A percentile compares a stretch with the other conserved stretches of the same genome.
Evolutionary conservation across 177 flowering plant species (phyloP).

Genomic region (Vitis hybrid): DNA sequence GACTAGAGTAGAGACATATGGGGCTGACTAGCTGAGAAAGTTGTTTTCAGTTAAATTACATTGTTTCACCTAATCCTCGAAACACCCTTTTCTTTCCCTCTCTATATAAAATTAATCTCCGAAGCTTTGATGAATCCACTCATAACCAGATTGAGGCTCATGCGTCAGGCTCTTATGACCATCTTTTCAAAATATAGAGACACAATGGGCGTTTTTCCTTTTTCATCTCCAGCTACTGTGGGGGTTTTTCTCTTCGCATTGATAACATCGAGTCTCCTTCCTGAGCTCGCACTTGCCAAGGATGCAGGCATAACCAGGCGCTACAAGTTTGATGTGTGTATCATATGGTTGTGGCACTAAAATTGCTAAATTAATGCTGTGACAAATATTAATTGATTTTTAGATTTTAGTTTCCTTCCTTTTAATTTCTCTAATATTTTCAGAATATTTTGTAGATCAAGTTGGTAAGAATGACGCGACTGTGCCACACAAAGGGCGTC

Average conservation of each 20-base stretch:
- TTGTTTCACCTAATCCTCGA: slow-evolving; percentile 17
- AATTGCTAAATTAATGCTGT: no score
- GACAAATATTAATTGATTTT: no score
- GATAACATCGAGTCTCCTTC: not conserved
- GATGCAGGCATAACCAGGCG: slow-evolving; percentile 27
- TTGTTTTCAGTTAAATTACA: no score
- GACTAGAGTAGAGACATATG: not conserved
- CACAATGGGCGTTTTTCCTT: slow-evolving; percentile 1
- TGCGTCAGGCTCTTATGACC: not conserved
- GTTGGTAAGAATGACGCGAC: slow-evolving; percentile 39
- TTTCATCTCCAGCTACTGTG: not conserved
- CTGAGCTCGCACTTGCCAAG: not conserved
- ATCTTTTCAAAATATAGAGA: not conserved
- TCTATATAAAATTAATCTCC: not conserved
- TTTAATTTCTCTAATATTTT: not conserved
- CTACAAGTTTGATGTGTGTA: slow-evolving; percentile 32
- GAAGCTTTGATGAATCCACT: not conserved
- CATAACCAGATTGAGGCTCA: no score
- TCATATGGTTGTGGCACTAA: not conserved
- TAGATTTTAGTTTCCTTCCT: not conserved
- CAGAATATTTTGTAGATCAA: slow-evolving; percentile 27
- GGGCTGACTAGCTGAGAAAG: no score
- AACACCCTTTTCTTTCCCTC: not conserved
- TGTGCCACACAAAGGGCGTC: slow-evolving; percentile 54
- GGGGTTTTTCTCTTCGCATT: not conserved